Base-by-base conservation (phyloP, 1,284 basidiomycete genomes). In the Lentinus polychrous region DNA sequence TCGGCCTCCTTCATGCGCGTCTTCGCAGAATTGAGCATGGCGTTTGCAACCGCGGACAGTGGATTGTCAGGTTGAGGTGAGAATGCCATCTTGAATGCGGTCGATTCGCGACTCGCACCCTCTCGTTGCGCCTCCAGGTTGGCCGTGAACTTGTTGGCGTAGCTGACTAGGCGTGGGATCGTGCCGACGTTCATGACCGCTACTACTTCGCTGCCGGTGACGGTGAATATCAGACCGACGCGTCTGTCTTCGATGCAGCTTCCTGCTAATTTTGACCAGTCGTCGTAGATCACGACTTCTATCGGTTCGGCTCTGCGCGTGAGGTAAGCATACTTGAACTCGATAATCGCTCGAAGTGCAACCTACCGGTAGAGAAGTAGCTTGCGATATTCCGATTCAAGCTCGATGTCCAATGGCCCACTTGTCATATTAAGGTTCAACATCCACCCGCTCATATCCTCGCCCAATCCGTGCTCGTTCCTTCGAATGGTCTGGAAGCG, bases 41-140 rank as follows among this genome's bases (percentile, higher is more conserved):
- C 88, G 48, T 87, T 81, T 0, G 91, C 88, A 32, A 93, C 86
- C 8, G 86, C 81, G 1, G 89, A 89, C 2, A 91, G 72, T 3
- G 88, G 77, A 60, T 87, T 86, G 54, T 83, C 82, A 4, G 86
- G 84, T 57, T 78, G 82, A 3, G 85, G 79, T 6, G 74, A 69
- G 32, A 76, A 76, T 17, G 80, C 78, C 12, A 77, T 71, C 17
- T 85, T 73, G 71, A 88, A 90, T 1, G 83, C 78, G 49, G 77
- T 73, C 1, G 87, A 84, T 66, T 84, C 84, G 51, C 81, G 75
- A 60, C 82, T 78, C 24, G 86, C 83, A 31, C 85, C 81, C 60
- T 86, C 75, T 52, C 79, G 73, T 60, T 94, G 91, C 2, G 75
- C 72, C 40, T 84, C 79, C 39, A 92, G 68, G 57, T 88, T 86